A percentile compares a stretch with the other conserved stretches of the same genome.
These are phyloP conservation scores for Candida silvatica DNA, from an alignment of 805 yeast species.

Conservation along the genomic window DNA sequence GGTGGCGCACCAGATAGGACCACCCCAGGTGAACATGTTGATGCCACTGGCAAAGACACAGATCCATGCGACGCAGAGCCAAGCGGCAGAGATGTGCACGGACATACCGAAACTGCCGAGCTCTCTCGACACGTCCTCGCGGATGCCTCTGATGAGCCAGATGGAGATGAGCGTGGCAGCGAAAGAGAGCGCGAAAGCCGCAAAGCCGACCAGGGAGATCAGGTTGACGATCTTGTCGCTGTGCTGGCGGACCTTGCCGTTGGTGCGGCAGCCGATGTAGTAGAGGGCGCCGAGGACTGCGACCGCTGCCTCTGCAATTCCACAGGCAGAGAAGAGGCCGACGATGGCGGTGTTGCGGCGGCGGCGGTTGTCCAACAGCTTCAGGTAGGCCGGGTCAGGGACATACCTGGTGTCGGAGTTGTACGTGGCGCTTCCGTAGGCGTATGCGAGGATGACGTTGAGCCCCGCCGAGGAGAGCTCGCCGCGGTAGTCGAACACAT, in stretches of 20 bases:
- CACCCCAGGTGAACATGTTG: slow-evolving; percentile 25
- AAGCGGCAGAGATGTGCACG: slow-evolving; percentile 31
- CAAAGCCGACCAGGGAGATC: slow-evolving; percentile 16
- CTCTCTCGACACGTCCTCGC: slow-evolving; percentile 20
- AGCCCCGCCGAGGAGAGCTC: slow-evolving; percentile 33
- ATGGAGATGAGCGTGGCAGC: slow-evolving; percentile 23
- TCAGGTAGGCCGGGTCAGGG: slow-evolving; percentile 19
- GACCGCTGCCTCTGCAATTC: slow-evolving; percentile 23
- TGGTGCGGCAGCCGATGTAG: no score
- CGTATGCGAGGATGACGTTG: slow-evolving; percentile 38
- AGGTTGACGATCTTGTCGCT: no score
- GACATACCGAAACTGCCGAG: slow-evolving; percentile 39
- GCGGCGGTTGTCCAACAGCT: slow-evolving; percentile 11
- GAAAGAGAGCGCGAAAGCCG: slow-evolving; percentile 24
- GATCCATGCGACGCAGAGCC: slow-evolving; percentile 35
- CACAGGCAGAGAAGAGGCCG: slow-evolving; percentile 21
- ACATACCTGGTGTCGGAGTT: slow-evolving; percentile 8
- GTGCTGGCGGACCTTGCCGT: no score
- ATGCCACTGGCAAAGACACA: slow-evolving; percentile 16
- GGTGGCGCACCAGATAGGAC: slow-evolving; percentile 45
- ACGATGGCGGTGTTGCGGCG: slow-evolving; percentile 20
- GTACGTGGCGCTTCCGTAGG: slow-evolving; percentile 21
- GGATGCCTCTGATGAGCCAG: slow-evolving; percentile 11
- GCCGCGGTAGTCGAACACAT: slow-evolving; percentile 36
- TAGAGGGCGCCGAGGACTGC: slow-evolving; percentile 24